Evolutionary conservation across 768 basidiomycete species (phyloP), one percentile per base, ranked within the genome.

Genomic region (Kwoniella pini): DNA sequence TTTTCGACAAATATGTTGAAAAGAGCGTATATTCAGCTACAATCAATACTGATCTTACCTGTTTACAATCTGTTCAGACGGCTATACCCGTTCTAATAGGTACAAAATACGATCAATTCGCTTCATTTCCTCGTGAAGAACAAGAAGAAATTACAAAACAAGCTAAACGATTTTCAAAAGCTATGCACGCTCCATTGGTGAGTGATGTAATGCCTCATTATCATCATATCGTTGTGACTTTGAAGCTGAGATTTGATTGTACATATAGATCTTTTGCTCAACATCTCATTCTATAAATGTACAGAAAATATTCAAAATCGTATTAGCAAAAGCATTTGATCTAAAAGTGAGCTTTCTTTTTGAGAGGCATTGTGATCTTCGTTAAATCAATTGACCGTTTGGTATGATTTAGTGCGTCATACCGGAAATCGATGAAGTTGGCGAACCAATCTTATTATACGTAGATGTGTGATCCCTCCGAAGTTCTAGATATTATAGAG

Each of bases 91-190:
- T 99, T 80, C 82, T 99, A 65, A 92, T 99, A 69, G 96, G 96
- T 66, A 98, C 96, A 49, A 99, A 99, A 81, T 99, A 90, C 78
- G 96, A 99, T 82, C 88, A 90, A 54, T 99, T 98, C 79, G 87
- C 90, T 30, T 90, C 91, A 21, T 94, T 98, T 80, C 88, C 94
- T 60, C 83, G 89, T 72, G 96, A 99, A 77, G 96, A 99, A 79
- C 96, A 99, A 78, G 96, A 97, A 80, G 96, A 99, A 81, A 96
- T 98, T 73, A 97, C 96, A 43, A 95, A 94, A 81, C 94, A 97
- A 85, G 95, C 96, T 43, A 96, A 96, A 79, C 87, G 95, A 69
- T 99, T 99, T 80, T 91, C 94, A 63, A 88, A 90, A 78, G 96
- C 96, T 51, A 99, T 99, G 96, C 94, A 98, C 78, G 94, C 96